phyloP scores from a whole-genome alignment of 106 monocot species.

The Dioscorea zingiberensis region DNA sequence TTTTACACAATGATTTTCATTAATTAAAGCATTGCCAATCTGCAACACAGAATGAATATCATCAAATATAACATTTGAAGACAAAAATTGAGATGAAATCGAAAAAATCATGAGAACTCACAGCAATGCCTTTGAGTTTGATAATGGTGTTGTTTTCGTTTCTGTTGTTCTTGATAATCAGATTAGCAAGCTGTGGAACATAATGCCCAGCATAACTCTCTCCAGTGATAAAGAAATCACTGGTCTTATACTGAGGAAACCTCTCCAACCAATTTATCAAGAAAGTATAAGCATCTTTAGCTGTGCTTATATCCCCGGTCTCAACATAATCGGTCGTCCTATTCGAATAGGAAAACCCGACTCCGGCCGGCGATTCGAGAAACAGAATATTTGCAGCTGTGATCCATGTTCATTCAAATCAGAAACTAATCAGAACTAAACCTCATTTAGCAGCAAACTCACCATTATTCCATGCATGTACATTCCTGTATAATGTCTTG shows the following conservation, averaged over 20 bases:
- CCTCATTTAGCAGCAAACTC: background rate
- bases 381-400: slow-evolving; percentile 38
- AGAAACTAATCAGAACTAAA: background rate
- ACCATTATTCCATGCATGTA: slow-evolving; percentile 13
- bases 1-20: background rate
- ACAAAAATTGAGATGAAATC: no score
- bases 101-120: background rate
- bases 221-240: slow-evolving; percentile 27
- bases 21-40: slow-evolving; percentile 32
- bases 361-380: slow-evolving; percentile 28
- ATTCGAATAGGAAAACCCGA: slow-evolving; percentile 28
- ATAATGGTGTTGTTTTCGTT: slow-evolving; percentile 2
- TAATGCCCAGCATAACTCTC: slow-evolving; percentile 44
- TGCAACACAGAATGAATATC: background rate
- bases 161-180: slow-evolving; percentile 8
- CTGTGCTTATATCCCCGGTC: slow-evolving; percentile 17
- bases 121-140: slow-evolving; percentile 25
- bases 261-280: slow-evolving; percentile 39
- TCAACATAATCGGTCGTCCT: slow-evolving; percentile 12
- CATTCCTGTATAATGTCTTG: slow-evolving; percentile 8
- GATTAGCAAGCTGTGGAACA: slow-evolving; percentile 18
- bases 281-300: slow-evolving; percentile 19
- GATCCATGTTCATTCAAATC: background rate
- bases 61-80: no score
- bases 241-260: slow-evolving; percentile 32